Evolutionary conservation across 768 basidiomycete species (phyloP), one percentile per base, ranked within the genome.

Genomic region (Lyophyllum decastes): DNA sequence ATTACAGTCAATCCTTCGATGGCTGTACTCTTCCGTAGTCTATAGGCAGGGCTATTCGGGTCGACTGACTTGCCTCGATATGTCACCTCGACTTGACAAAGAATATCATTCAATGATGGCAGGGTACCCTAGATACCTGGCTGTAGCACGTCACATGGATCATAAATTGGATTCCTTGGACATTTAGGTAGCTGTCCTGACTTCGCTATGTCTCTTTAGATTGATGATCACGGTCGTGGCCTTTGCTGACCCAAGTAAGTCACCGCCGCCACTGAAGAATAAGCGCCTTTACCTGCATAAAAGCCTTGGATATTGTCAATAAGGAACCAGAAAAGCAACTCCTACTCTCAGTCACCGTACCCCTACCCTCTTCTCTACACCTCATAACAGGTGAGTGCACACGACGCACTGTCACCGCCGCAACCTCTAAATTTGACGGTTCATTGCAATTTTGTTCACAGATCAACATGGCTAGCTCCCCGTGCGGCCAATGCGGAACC

Each of bases 401-500:
- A 17, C 35, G 4, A 16, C 9, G 6, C 35, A 16, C 14, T 3
- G 3, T 38, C 35, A 11, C 14, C 16, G 35, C 11, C 30, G 30
- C 10, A n/a, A n/a, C 30, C 30, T 38, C 35, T n/a, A n/a, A n/a
- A 38, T 38, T 16, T 12, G 16, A 17, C 35, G 3, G 6, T 6
- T 2, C 11, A 16, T 12, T 38, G 6, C 9, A 2, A 11, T 7
- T 9, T 38, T 17, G 10, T 12, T 25, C 6, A 6, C 6, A 17
- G 41, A 45, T n/a, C 19, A 22, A 22, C 27, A 54, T 54, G 53
- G 5, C 53, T 40, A 46, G 44, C 53, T 54, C 53, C 1, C 1
- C 53, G 1, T 54, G 53, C 44, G 22, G 53, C 44, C n/a, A 44
- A 11, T 54, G 53, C 21, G 44, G 44, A 21, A 44, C 26, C 45